phyloP scores from a whole-genome alignment of 257 asterid genomes.

The Solanum sparsipilum region DNA sequence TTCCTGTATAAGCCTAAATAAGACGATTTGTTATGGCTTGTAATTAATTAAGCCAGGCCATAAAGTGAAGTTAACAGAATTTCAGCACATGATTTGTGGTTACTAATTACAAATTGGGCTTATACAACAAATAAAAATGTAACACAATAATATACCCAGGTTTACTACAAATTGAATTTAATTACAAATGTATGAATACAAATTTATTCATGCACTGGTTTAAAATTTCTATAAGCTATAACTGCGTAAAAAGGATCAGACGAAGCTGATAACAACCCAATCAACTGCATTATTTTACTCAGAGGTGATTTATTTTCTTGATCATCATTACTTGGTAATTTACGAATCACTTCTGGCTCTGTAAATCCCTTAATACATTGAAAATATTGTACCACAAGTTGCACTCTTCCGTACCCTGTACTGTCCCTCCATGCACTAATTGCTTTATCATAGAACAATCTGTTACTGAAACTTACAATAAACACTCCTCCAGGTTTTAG shows the following conservation, averaged over 20 bases:
- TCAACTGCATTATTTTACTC: constrained; percentile 24
- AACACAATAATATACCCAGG: neutral
- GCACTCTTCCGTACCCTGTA: constrained; percentile 44
- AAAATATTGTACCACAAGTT: constrained; percentile 58
- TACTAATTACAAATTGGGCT: neutral
- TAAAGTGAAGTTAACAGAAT: neutral
- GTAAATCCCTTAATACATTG: constrained; percentile 73
- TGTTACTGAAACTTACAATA: constrained; percentile 65
- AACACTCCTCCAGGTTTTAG: constrained; percentile 71
- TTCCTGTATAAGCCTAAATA: neutral
- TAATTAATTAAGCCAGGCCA: neutral
- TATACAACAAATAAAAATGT: neutral
- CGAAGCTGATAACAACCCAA: constrained; percentile 33
- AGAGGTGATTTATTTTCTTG: constrained; percentile 16
- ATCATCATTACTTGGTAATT: constrained; percentile 5
- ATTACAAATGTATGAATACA: neutral
- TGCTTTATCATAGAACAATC: constrained; percentile 77
- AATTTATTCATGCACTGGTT: constrained; percentile 35
- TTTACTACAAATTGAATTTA: neutral
- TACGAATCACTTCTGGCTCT: constrained; percentile 35
- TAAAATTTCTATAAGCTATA: constrained; percentile 58
- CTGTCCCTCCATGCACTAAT: constrained; percentile 67
- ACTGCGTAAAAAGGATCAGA: constrained; percentile 73
- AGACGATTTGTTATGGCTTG: neutral
- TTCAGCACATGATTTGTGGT: neutral